Evolutionary conservation across 768 basidiomycete species (phyloP), one percentile per base, ranked within the genome.

Genomic region (Kwoniella heveanensis): DNA sequence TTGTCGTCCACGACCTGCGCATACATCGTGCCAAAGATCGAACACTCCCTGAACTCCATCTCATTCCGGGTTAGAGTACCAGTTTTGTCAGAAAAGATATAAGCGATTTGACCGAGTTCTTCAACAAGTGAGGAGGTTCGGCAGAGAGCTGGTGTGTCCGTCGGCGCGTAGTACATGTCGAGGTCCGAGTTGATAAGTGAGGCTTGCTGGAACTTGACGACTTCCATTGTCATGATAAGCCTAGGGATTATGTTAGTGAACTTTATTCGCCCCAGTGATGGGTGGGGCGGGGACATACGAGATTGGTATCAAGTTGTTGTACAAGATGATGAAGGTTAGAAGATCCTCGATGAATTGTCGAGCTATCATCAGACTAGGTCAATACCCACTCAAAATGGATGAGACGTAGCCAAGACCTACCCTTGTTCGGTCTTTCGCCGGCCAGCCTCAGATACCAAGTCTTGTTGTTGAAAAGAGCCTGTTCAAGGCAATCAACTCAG

Each of bases 281-380:
- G 2, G 2, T 9, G 4, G 21, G 2, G 27, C n/a, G 32, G 17
- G n/a, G n/a, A 74, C 81, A 50, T 56, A 82, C 60, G 95, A 98
- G 74, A 99, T 99, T 2, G 95, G 95, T 65, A 99, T 98, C 71
- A 99, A 85, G 82, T 98, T 99, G 83, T 97, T 98, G 84, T 97
- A 98, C 44, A 97, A 85, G 80, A 99, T 95, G 80, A 98, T 91
- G 83, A 97, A 99, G 5, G 60, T 58, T 48, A 62, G 29, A 48
- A 60, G 0, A 12, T 39, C 30, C 62, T 70, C 64, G 26, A 69
- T 64, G 64, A 66, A 65, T 52, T 55, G 60, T 58, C 54, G 61
- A 22, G 60, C 67, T 65, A 47, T 37, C 5, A 25, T 9, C 8
- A 29, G 15, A 27, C 6, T 26, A 24, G 5, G 25, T 37, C 37